phyloP scores from a whole-genome alignment of 441 rosid species.

The Syzygium malaccense region DNA sequence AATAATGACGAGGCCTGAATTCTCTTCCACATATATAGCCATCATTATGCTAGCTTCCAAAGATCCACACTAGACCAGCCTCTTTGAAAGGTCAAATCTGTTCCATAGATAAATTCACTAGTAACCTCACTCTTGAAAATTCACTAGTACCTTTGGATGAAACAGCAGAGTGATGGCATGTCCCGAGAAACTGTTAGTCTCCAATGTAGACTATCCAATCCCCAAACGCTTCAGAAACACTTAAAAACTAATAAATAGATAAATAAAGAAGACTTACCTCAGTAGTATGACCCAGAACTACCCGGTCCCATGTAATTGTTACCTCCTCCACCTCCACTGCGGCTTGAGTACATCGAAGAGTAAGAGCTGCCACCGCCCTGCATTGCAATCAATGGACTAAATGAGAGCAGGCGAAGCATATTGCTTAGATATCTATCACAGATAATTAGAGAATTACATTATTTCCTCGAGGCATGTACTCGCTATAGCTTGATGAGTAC shows the following conservation, averaged over 20 bases:
- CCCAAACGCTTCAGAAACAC: slow-evolving; percentile 10
- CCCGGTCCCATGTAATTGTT: slow-evolving; percentile 71
- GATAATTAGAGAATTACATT: slow-evolving; percentile 38
- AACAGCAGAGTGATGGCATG: slow-evolving; percentile 20
- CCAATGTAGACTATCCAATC: slow-evolving; percentile 15
- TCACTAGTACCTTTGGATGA: slow-evolving; percentile 26
- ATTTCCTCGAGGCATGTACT: slow-evolving; percentile 53
- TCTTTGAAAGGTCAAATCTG: slow-evolving; percentile 51
- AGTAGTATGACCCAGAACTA: slow-evolving; percentile 89
- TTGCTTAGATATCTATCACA: not conserved
- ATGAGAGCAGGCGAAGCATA: not conserved
- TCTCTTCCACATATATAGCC: slow-evolving; percentile 26
- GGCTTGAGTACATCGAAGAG: slow-evolving; percentile 76
- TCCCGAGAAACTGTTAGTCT: slow-evolving; percentile 24
- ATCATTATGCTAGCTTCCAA: slow-evolving; percentile 34
- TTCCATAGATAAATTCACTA: slow-evolving; percentile 60
- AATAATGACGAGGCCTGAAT: slow-evolving; percentile 19
- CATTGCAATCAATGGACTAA: not conserved
- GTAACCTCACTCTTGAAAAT: slow-evolving; percentile 27
- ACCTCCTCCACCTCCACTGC: slow-evolving; percentile 74
- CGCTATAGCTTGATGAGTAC: slow-evolving; percentile 75
- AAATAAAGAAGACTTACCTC: slow-evolving; percentile 32
- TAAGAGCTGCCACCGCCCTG: slow-evolving; percentile 91
- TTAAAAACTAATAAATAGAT: slow-evolving; percentile 8
- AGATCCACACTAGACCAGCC: slow-evolving; percentile 44